Base-by-base conservation (phyloP, 2,329 filamentous ascomycete species). In the Pseudocercospora pini-densiflorae region DNA sequence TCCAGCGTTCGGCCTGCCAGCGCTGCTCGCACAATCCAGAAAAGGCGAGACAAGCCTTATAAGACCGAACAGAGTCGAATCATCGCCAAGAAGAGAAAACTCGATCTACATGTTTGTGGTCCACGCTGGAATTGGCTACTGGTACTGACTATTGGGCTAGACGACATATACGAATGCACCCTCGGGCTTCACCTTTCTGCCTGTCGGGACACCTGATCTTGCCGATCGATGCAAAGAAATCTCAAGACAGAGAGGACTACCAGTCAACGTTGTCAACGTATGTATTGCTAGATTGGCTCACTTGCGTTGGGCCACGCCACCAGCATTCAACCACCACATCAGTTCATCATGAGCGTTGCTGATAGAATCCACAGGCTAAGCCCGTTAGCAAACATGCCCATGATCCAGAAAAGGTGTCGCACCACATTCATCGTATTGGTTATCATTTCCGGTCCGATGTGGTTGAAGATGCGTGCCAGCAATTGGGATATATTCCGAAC, bases 361-460 rank as follows among this genome's bases (percentile, higher is more conserved):
- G 47, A 71, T 62, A n/a, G 5, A 24, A 9, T 19, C 14, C 53
- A 57, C 55, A 74, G 71, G 67, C 70, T 36, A 66, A 72, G 70
- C 70, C 72, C 19, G 51, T 62, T 21, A 73, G 59, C 68, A 69
- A 64, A 54, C 58, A 71, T 19, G 67, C 63, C 4, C 14, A 29
- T 5, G 67, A 76, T 58, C 73, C 72, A 14, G 55, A 36, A 27
- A 74, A 72, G 77, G 78, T 89, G 2, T 87, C 86, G 1, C 83
- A 87, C 71, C 86, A 89, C 73, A 83, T 89, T 58, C 84, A 88
- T 70, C 83, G 87, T 47, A 84, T 89, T 68, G 88, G 88, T 16
- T 87, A 88, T 74, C 87, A 89, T 73, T 89, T 90, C 68, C 86
- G 86, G 6, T 84, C 84, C 65, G 79, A 83, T n/a, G 82, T 89